Evolutionary conservation across 371 early-diverging fungal genomes (phyloP).

Genomic region (Mucor lusitanicus): DNA sequence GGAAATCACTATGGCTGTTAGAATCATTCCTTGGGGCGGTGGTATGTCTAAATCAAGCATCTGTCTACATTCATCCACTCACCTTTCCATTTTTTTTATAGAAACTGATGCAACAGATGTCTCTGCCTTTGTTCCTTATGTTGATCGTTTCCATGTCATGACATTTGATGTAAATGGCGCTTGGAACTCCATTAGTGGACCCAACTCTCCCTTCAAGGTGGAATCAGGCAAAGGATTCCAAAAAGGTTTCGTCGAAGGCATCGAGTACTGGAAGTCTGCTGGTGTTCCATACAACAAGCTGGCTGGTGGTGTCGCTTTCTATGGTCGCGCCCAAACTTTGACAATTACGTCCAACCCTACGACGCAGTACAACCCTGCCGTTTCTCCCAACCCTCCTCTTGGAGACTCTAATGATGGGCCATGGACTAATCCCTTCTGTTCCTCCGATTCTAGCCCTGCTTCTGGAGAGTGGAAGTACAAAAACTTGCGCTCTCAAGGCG

Average conservation of each 20-base stretch:
- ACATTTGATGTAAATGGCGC: slow-evolving; percentile 61
- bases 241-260: slow-evolving; percentile 49
- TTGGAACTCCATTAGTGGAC: slow-evolving; percentile 63
- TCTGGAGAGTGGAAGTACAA: slow-evolving; percentile 71
- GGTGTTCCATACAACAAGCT: slow-evolving; percentile 65
- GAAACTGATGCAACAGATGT: slow-evolving; percentile 55
- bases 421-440: slow-evolving; percentile 56
- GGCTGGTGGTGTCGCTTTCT: slow-evolving; percentile 66
- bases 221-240: slow-evolving; percentile 38
- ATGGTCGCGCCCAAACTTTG: slow-evolving; percentile 53
- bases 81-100: slow-evolving; percentile 60
- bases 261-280: slow-evolving; percentile 58
- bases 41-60: too few relatives aligned
- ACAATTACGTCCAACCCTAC: slow-evolving; percentile 18
- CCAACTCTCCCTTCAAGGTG: slow-evolving; percentile 66
- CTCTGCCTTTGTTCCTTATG: slow-evolving; percentile 55
- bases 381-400: slow-evolving; percentile 29
- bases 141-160: slow-evolving; percentile 72
- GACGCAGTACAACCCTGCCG: slow-evolving; percentile 42
- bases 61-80: too few relatives aligned
- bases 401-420: slow-evolving; percentile 58
- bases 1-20: slow-evolving; percentile 72
- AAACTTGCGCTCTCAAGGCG: slow-evolving; percentile 64
- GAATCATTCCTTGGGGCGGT: slow-evolving; percentile 65
- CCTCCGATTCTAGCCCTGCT: slow-evolving; percentile 29